phyloP scores from a whole-genome alignment of 192 early-diverging fungal genomes.

The Geranomyces variabilis region DNA sequence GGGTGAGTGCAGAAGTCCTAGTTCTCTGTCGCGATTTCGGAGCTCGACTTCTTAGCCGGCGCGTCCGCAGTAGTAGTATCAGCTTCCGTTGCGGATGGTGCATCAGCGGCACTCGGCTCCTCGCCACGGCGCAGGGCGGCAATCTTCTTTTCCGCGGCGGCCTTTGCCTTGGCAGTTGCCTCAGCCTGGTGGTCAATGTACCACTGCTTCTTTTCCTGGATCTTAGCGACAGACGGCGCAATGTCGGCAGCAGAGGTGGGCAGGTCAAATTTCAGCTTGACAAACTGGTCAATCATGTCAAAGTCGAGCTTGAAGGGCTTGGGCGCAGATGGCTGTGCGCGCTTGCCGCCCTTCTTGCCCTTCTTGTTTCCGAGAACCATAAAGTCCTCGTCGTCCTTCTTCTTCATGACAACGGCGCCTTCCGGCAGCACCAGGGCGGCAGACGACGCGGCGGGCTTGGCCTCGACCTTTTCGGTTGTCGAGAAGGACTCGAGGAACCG shows the following conservation, averaged over 20 bases:
- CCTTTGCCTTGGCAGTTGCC: conserved; percentile 84
- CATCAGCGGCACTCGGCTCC: background rate
- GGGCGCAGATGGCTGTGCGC: conserved; percentile 49
- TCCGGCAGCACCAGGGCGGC: conserved; percentile 61
- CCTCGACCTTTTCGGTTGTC: conserved; percentile 46
- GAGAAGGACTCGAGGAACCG: conserved; percentile 63
- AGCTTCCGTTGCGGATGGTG: no score
- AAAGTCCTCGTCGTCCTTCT: conserved; percentile 82
- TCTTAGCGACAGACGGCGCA: conserved; percentile 67
- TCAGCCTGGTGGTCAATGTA: conserved; percentile 78
- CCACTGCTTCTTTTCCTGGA: conserved; percentile 70
- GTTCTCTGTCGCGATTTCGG: no score
- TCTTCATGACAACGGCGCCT: conserved; percentile 72
- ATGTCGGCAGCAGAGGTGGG: conserved; percentile 74
- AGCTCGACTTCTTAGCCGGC: no score
- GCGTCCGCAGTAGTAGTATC: no score
- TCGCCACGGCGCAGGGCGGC: conserved; percentile 54
- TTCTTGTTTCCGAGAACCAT: conserved; percentile 70
- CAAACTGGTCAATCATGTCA: conserved; percentile 75
- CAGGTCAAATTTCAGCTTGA: conserved; percentile 75
- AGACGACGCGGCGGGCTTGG: conserved; percentile 50
- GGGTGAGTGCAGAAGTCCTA: no score
- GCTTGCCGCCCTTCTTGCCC: conserved; percentile 55
- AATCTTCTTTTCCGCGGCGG: conserved; percentile 83
- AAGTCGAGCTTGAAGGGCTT: conserved; percentile 69